These are phyloP conservation scores for Colletotrichum tropicale DNA, from an alignment of 2,329 filamentous ascomycete species.

Conservation along the genomic window DNA sequence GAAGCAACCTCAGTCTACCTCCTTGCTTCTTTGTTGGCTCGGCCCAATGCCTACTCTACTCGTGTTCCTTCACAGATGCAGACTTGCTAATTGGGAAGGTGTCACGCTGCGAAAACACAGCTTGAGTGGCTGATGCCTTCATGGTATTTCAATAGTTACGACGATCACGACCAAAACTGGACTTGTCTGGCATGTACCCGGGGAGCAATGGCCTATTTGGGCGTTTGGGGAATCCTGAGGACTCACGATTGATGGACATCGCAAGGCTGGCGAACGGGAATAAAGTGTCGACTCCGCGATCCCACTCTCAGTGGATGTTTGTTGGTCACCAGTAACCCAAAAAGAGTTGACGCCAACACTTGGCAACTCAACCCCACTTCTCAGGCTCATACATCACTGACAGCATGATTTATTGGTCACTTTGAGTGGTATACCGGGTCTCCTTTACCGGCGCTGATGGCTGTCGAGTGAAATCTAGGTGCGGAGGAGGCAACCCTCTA, in stretches of 20 bases:
- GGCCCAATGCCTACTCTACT: background rate
- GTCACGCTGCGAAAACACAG: fast-evolving
- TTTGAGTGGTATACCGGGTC: background rate
- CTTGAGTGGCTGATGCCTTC: background rate
- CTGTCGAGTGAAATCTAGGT: too few relatives aligned
- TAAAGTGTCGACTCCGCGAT: background rate
- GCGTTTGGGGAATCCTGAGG: fast-evolving
- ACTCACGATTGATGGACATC: background rate
- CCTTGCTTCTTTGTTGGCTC: background rate
- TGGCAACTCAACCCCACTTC: background rate
- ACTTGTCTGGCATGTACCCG: background rate
- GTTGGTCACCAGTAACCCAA: background rate
- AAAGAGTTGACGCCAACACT: background rate
- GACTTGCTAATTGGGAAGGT: background rate
- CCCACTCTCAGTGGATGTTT: background rate
- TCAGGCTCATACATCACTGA: background rate
- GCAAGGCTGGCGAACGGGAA: background rate
- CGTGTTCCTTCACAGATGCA: background rate
- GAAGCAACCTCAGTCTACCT: background rate
- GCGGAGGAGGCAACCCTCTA: too few relatives aligned
- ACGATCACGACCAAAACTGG: background rate
- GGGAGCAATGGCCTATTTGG: background rate
- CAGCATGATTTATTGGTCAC: background rate
- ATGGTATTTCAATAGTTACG: background rate
- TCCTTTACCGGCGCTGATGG: background rate